Conservation (phyloP, 208 protist species). For the Trypanosoma caninum region DNA sequence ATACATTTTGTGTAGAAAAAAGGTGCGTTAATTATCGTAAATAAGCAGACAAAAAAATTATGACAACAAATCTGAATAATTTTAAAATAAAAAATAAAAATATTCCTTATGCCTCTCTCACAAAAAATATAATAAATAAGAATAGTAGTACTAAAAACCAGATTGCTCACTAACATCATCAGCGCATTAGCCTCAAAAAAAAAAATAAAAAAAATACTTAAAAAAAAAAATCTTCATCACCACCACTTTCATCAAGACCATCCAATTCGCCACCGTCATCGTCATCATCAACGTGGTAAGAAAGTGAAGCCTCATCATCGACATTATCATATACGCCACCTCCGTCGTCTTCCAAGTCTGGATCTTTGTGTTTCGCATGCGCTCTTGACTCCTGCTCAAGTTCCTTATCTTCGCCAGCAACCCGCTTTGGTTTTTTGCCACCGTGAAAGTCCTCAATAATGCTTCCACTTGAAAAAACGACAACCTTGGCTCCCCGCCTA, state of each 20-base stretch:
- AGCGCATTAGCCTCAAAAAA: not conserved
- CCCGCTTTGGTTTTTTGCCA: not conserved
- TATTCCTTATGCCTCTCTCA: too few relatives aligned
- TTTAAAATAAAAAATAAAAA: too few relatives aligned
- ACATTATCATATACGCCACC: conserved; percentile 43
- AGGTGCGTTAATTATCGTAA: too few relatives aligned
- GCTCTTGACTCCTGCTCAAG: not conserved
- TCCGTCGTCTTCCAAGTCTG: conserved; percentile 24
- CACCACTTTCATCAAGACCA: conserved; percentile 33
- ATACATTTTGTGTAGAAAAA: too few relatives aligned
- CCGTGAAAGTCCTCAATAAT: conserved; percentile 6
- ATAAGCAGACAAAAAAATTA: too few relatives aligned
- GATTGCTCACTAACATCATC: too few relatives aligned
- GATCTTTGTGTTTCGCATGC: conserved; percentile 9
- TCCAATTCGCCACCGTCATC: conserved; percentile 49
- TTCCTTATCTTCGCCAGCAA: conserved; percentile 19
- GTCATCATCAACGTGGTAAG: conserved; percentile 58
- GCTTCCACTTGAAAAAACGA: conserved; percentile 26
- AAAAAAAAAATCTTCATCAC: conserved; percentile 42
- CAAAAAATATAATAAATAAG: too few relatives aligned
- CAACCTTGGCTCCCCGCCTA: conserved; percentile 67
- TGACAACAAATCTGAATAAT: too few relatives aligned
- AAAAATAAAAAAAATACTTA: conserved; percentile 7
- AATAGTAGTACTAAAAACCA: too few relatives aligned
- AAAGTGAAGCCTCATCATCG: conserved; percentile 42